These are phyloP conservation scores for Choanephora cucurbitarum DNA, from an alignment of 371 early-diverging fungal species.

Conservation along the genomic window DNA sequence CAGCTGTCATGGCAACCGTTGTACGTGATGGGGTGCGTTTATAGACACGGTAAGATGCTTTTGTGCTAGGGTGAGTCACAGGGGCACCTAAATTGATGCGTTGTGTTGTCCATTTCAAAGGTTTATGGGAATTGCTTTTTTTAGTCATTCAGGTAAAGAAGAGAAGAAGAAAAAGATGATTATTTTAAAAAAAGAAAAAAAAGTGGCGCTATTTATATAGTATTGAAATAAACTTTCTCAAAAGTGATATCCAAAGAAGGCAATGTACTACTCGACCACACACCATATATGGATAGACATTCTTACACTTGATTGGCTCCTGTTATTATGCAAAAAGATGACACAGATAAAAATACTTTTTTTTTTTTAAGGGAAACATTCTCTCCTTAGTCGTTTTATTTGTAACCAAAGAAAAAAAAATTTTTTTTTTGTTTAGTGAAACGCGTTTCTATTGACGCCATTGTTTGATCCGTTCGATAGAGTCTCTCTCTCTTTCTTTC, in stretches of 20 bases:
- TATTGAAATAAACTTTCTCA: too few species aligned
- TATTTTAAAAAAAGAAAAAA: conserved; percentile 6
- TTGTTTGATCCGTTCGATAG: neutral
- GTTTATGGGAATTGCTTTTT: conserved; percentile 15
- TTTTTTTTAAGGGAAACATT: neutral
- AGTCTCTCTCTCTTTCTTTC: neutral
- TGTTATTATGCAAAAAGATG: conserved; percentile 1
- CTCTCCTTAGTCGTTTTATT: too few species aligned
- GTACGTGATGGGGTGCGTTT: conserved; percentile 16
- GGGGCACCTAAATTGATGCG: conserved; percentile 10
- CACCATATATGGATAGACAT: conserved; percentile 10
- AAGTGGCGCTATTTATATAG: conserved; percentile 14
- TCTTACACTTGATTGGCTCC: conserved; percentile 12
- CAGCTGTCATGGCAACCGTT: conserved; percentile 14
- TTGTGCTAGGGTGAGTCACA: neutral
- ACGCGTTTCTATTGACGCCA: neutral
- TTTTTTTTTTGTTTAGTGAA: neutral
- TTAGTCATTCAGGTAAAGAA: conserved; percentile 17
- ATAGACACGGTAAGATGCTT: conserved; percentile 21
- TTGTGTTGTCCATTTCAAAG: conserved; percentile 28
- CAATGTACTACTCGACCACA: conserved; percentile 9
- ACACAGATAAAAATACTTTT: conserved; percentile 4
- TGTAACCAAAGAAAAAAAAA: neutral
- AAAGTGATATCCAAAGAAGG: neutral
- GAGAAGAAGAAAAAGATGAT: conserved; percentile 14